Conservation (phyloP, 768 basidiomycete genomes). For the Calvatia gigantea region DNA sequence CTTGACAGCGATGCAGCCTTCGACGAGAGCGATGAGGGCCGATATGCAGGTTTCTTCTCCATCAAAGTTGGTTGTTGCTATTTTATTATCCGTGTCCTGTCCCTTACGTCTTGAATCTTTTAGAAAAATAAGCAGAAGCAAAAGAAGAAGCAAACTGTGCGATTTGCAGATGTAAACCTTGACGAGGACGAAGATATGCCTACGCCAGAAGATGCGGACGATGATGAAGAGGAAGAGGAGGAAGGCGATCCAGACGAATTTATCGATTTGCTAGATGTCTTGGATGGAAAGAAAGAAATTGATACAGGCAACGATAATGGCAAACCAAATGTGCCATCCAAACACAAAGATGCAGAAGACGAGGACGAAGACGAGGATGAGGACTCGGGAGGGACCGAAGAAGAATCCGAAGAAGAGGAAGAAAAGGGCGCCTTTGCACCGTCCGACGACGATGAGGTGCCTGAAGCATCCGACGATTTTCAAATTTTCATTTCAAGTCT, state of each 20-base stretch:
- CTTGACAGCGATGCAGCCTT: constrained; percentile 84
- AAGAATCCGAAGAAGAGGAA: constrained; percentile 34
- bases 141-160: constrained; percentile 31
- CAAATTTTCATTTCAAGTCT: constrained; percentile 70
- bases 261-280: constrained; percentile 61
- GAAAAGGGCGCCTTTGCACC: constrained; percentile 34
- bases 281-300: constrained; percentile 59
- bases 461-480: constrained; percentile 61
- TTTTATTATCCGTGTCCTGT: background rate
- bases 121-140: constrained; percentile 24
- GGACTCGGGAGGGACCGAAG: constrained; percentile 16
- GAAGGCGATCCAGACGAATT: constrained; percentile 52
- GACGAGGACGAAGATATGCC: constrained; percentile 50
- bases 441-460: constrained; percentile 47
- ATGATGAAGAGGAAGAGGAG: constrained; percentile 43
- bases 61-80: constrained; percentile 33
- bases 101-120: constrained; percentile 3
- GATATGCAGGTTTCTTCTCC: constrained; percentile 63
- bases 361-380: constrained; percentile 10
- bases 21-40: constrained; percentile 79
- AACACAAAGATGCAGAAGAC: constrained; percentile 12
- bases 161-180: constrained; percentile 58
- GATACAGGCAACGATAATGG: constrained; percentile 38
- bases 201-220: constrained; percentile 33
- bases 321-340: constrained; percentile 24